A percentile compares a stretch with the other conserved stretches of the same genome.
These are phyloP conservation scores for Ruellia speciosa DNA, from an alignment of 305 asterid genomes.

Conservation along the genomic window DNA sequence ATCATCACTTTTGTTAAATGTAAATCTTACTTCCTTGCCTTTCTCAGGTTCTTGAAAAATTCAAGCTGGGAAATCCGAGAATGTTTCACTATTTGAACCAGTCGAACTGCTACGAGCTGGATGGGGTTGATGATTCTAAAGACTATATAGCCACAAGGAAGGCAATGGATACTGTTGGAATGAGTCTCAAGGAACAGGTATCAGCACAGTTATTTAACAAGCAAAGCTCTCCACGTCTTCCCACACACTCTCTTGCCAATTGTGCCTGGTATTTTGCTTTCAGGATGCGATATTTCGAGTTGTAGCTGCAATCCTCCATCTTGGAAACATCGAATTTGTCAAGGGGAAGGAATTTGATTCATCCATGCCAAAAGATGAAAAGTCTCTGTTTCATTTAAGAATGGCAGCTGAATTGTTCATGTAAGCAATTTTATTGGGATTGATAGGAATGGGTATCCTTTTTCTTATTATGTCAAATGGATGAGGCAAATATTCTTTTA, in stretches of 20 bases:
- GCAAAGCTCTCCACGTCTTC: not conserved
- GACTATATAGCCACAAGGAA: constrained; percentile 79
- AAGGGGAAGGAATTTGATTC: constrained; percentile 91
- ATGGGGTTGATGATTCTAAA: constrained; percentile 76
- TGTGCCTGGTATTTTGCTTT: constrained; percentile 12
- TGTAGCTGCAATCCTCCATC: constrained; percentile 96
- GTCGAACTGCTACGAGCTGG: constrained; percentile 71
- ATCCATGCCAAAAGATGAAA: constrained; percentile 90
- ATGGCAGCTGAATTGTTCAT: constrained; percentile 91
- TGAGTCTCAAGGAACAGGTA: constrained; percentile 87
- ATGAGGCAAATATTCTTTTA: constrained; percentile 11
- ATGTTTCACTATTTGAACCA: constrained; percentile 91
- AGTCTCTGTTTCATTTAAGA: constrained; percentile 78
- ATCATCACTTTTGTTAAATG: not conserved
- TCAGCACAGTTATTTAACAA: constrained; percentile 13
- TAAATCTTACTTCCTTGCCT: constrained; percentile 1
- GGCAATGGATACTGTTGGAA: constrained; percentile 99
- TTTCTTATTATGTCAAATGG: constrained; percentile 16
- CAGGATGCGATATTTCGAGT: constrained; percentile 97
- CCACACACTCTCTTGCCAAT: not conserved
- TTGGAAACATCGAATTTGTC: constrained; percentile 83
- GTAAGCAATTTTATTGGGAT: constrained; percentile 39
- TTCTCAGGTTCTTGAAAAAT: constrained; percentile 58
- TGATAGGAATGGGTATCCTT: constrained; percentile 15
- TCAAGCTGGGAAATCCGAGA: constrained; percentile 78